Evolutionary conservation across 2,329 filamentous ascomycete species (phyloP).

Genomic region (Diaporthe vaccinii): DNA sequence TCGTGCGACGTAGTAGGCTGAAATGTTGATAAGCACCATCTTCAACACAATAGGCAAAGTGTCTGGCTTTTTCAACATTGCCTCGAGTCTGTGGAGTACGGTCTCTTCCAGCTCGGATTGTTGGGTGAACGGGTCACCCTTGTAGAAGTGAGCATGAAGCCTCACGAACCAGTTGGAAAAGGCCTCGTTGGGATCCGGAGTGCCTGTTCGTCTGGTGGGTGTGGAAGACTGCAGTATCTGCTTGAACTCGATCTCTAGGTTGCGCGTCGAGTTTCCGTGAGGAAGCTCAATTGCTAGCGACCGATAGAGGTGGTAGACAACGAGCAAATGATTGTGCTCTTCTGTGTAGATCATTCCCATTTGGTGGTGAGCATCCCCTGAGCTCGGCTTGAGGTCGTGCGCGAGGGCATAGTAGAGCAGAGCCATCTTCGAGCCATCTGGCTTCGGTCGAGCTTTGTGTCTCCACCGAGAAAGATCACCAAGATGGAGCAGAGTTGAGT

Average conservation of each 20-base stretch:
- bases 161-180: conserved; percentile 87
- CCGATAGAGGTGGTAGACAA: conserved; percentile 91
- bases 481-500: conserved; percentile 86
- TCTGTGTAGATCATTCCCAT: conserved; percentile 87
- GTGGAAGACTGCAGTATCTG: conserved; percentile 58
- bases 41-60: conserved; percentile 78
- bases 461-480: conserved; percentile 94
- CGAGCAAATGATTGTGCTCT: conserved; percentile 83
- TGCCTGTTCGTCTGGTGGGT: conserved; percentile 50
- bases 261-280: conserved; percentile 79
- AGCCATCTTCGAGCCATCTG: conserved; percentile 82
- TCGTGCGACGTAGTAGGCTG: conserved; percentile 81
- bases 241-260: conserved; percentile 84
- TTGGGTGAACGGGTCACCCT: conserved; percentile 79
- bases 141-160: conserved; percentile 87
- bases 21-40: conserved; percentile 87
- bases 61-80: conserved; percentile 78
- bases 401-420: conserved; percentile 89
- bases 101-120: conserved; percentile 88
- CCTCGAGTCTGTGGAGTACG: conserved; percentile 82
- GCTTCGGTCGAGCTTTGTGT: conserved; percentile 78
- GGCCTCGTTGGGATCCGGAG: conserved; percentile 71
- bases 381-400: conserved; percentile 80
- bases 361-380: conserved; percentile 89
- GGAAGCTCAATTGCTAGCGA: conserved; percentile 81